Base-by-base conservation (phyloP, 2,329 filamentous ascomycete species). In the Penicillium frequentans region DNA sequence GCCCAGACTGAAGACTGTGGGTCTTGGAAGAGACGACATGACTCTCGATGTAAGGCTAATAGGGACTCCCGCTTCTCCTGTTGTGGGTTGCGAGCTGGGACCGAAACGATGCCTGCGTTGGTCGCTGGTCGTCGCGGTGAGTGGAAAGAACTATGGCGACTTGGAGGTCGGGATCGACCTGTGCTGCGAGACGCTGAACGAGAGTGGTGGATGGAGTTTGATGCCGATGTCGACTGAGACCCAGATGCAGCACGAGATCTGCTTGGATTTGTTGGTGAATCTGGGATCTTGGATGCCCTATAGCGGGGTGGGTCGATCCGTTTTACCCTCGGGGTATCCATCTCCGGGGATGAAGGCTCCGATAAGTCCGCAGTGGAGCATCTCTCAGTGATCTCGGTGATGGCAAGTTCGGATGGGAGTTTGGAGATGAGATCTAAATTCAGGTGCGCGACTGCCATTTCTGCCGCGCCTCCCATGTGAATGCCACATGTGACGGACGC, bases 1-100 rank as follows among this genome's bases (percentile, higher is more conserved):
- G 44, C 45, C 7, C 56, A 33, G 19, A 14, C 6, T 44, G 37
- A 56, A 3, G 52, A 42, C 5, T 56, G 53, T 16, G 58, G 58
- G 16, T 66, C 62, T 58, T 76, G 72, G 33, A 77, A 77, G 1
- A 77, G 59, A 16, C 74, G 75, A 52, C 75, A 75, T 47, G 75
- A 75, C 46, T 77, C 71, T 7, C 75, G 73, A 47, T 77, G 73
- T 21, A 77, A 59, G 1, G 73, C 70, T 9, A 77, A 46, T 10
- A 77, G 65, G 14, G 73, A 71, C 52, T 76, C 69, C 8, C 72
- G 70, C 51, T 63, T 65, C 49, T 69, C 55, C 44, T 64, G 51
- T 46, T 67, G 62, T 49, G 59, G 39, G 44, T 62, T 55, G 48
- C 52, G 31, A 19, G 63, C 50, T 19, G 64, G 56, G 29, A 67